phyloP scores from a whole-genome alignment of 2,329 filamentous ascomycete species.

The Ceratocystis papillata region DNA sequence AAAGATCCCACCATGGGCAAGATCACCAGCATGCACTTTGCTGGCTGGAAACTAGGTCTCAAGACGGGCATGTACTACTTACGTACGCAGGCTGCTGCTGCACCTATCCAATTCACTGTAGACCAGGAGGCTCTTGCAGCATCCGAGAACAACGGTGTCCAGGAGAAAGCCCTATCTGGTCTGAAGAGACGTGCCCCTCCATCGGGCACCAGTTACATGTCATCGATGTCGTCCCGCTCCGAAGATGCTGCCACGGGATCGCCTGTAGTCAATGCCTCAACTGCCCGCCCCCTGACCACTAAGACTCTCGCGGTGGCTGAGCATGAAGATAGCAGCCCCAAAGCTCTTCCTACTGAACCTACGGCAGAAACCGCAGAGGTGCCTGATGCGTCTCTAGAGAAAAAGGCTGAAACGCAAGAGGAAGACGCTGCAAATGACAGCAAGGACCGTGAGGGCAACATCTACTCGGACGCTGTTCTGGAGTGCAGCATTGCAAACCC shows the following conservation, averaged over 20 bases:
- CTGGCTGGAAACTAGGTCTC: conserved; percentile 96
- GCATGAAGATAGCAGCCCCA: conserved; percentile 63
- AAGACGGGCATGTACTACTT: conserved; percentile 99
- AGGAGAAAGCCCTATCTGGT: conserved; percentile 41
- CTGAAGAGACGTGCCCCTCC: conserved; percentile 61
- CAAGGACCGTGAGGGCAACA: conserved; percentile 72
- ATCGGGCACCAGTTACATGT: conserved; percentile 43
- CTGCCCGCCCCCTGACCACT: conserved; percentile 55
- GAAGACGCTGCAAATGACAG: conserved; percentile 65
- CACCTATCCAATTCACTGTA: conserved; percentile 97
- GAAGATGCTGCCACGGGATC: conserved; percentile 52
- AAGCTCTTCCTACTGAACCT: conserved; percentile 64
- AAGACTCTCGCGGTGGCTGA: conserved; percentile 50
- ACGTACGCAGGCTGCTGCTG: conserved; percentile 90
- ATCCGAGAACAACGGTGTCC: conserved; percentile 63
- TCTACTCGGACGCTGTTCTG: conserved; percentile 86
- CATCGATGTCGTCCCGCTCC: conserved; percentile 52
- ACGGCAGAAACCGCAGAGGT: conserved; percentile 54
- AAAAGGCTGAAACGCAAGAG: conserved; percentile 47
- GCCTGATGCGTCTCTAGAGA: conserved; percentile 43
- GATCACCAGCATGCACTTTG: conserved; percentile 99
- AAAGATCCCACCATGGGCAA: conserved; percentile 99
- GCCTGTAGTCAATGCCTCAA: conserved; percentile 42
- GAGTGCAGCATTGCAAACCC: conserved; percentile 96
- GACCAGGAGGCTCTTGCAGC: conserved; percentile 92